Evolutionary conservation across 2,329 filamentous ascomycete genomes (phyloP), one percentile per base, ranked within the genome.

Genomic region (Trichoderma aggressivum): DNA sequence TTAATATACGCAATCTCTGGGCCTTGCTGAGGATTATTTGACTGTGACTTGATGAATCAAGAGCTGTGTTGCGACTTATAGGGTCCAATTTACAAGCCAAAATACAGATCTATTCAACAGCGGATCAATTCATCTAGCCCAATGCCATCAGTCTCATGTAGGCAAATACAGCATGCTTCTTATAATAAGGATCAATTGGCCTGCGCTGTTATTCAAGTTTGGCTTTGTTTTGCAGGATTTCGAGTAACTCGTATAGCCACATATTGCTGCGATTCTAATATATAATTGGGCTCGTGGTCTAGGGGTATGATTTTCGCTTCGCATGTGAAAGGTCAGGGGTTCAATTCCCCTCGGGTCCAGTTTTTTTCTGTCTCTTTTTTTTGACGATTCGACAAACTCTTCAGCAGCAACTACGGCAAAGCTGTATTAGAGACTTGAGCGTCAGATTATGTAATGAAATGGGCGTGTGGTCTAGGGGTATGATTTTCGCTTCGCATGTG

Each of bases 271-370:
- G 0, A 14, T 7, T 0, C 2, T 5, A 1, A 1, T 5, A 66
- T 58, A 39, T 58, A 58, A 56, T 30, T 58, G 63, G 63, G 63
- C 63, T 56, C 63, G 63, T 66, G 63, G 63, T 66, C 63, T 66
- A 66, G 63, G 63, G 63, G 63, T 66, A 66, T 66, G 63, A 66
- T 66, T 66, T 66, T 66, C 63, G 63, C 63, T 66, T 66, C 63
- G 63, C 63, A 66, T 66, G 63, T 66, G 63, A 66, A 66, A 58
- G 63, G 63, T 66, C 63, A 66, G 63, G 63, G 63, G 63, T 66
- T 66, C 63, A 66, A 66, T 66, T 66, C 63, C 63, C 63, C 63
- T 66, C 63, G 63, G 50, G 63, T 66, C 63, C 63, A 66, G 18
- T 21, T 21, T 66, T 66, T 56, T 43, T 16, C 7, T 43, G 0